Evolutionary conservation across 2,329 filamentous ascomycete species (phyloP), one percentile per base, ranked within the genome.

Genomic region (Ilyonectria robusta): DNA sequence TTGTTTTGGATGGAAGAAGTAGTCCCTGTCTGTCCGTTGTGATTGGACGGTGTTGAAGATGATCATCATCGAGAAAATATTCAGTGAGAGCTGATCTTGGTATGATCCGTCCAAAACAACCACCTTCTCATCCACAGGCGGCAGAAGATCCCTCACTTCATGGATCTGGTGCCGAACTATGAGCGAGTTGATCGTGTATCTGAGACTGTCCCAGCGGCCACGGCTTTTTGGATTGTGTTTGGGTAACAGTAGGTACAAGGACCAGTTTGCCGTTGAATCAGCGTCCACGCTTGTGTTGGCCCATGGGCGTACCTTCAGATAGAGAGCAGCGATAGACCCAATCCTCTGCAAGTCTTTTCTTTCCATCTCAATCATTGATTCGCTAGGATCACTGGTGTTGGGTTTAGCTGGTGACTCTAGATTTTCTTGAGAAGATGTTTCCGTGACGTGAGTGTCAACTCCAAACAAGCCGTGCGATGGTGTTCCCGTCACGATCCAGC

Each of bases 401-500:
- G 8, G 3, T 2, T 31, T 74, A 10, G 71, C 73, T 74, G 78
- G 61, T 7, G 15, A 11, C 6, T 26, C 53, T 9, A 23, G 33
- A n/a, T 21, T 47, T 5, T 57, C 53, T 15, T 40, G 6, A 21
- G 31, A 10, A 3, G 26, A n/a, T n/a, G 13, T 47, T 15, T 61
- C 31, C 11, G 37, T 35, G 13, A 63, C 21, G 23, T 63, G 46
- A 29, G 63, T 56, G 35, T 79, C 77, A 4, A 94, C 87, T 0
- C 95, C 94, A 62, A 94, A 93, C 0, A 98, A 83, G 10, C 94
- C 93, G 68, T 91, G 91, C 1, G 94, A 94, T 2, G 95, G 95
- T 0, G 95, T 98, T 62, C 95, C 95, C 1, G 93, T 97, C 1
- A 97, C 92, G 4, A 97, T 89, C 95, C 95, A 98, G 10, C 93